Base-by-base conservation (phyloP, 768 basidiomycete species). In the Amanita subjunquillea region DNA sequence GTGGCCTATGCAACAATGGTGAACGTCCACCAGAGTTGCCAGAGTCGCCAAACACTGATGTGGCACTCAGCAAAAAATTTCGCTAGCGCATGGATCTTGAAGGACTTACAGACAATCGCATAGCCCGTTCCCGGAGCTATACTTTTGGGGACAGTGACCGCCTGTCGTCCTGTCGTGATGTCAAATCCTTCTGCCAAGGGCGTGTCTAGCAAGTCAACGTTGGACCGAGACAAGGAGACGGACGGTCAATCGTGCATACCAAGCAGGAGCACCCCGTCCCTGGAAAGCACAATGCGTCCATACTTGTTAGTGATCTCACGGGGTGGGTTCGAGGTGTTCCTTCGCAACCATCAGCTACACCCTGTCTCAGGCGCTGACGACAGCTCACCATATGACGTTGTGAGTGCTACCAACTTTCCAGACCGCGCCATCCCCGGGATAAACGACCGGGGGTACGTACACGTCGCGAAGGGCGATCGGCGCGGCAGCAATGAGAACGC, bases 21-120 rank as follows among this genome's bases (percentile, higher is more conserved):
- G 58, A 81, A 81, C 41, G 49, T 13, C 62, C 63, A 27, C 78
- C 72, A 48, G 65, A 71, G 58, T 79, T 74, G 30, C 78, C 78
- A 47, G 77, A 79, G 57, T 80, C 77, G 6, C 78, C 78, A 50
- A 78, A 70, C 42, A 80, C 78, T 78, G 53, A 20, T 50, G 40
- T 54, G 36, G 2, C 25, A 47, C n/a, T 32, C 46, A 27, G 39
- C 30, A 46, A 20, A 27, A 25, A 27, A 13, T 23, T 51, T 22
- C 59, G 17, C 62, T 42, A 20, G 29, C 22, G 50, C 42, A 20
- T 9, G 4, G 3, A 27, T 25, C n/a, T 45, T 29, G 32, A 10
- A 7, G 32, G 40, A 72, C 75, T 65, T 57, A 76, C 74, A 63
- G 37, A 76, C 70, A 32, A 79, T 56, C 22, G 64, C 65, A 64